Evolutionary conservation across 768 basidiomycete species (phyloP), one percentile per base, ranked within the genome.

Genomic region (Pluteus cervinus): DNA sequence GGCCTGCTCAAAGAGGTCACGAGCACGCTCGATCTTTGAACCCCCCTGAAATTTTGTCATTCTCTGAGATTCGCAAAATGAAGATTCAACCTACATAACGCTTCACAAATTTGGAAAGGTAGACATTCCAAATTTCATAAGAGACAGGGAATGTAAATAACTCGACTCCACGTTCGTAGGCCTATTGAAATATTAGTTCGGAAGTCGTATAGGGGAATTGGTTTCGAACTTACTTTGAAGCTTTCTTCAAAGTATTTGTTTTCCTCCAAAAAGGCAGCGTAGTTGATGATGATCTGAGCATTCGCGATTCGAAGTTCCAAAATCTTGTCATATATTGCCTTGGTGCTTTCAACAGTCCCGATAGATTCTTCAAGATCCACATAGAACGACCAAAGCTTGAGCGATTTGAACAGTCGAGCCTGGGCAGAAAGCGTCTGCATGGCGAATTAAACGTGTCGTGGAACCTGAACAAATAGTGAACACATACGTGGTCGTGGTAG

Each of bases 61-160:
- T 9, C 9, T 28, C 9, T 28, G 26, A 28, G 14, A 28, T 9
- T 28, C 9, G 14, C 9, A 28, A 28, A 14, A 9, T 9, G 26
- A 39, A 24, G 17, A 38, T 42, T 33, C 22, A 5, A 72, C 86
- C 55, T 50, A 93, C 90, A 62, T 93, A 97, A 62, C 96, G 86
- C 61, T 90, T 92, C 42, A 93, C 76, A 57, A 99, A 99, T 61
- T 98, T 98, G 29, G 89, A 83, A 14, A 99, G 65, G 59, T 98
- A 99, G 37, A 96, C 96, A 58, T 99, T 98, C 94, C 96, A 98
- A 46, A 99, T 81, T 62, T 99, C 96, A 58, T 97, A 98, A 3
- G 91, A 93, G 43, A 98, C 81, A 0, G 96, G 96, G 71, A 89
- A 98, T 7, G 93, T 94, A 68, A 98, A 98, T 21, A 98, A 66